Evolutionary conservation across 176 grass and related monocot species (phyloP), one percentile per base, ranked within the genome.

Genomic region (Zoysia pacifica): DNA sequence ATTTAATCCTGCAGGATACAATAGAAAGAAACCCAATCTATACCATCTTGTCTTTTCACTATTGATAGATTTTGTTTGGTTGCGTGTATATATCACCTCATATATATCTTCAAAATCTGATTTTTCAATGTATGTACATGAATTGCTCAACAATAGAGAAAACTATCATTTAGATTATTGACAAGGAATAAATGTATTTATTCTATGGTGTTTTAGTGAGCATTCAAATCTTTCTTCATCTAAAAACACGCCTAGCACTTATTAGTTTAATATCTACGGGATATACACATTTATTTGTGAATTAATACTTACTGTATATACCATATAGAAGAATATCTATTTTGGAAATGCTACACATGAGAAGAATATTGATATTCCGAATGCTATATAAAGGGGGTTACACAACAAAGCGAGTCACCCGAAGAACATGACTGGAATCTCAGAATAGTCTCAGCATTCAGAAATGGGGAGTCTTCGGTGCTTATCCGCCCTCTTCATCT

Each of bases 341-440:
- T 9, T 11, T 36, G 7, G 20, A 16, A 39, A 53, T 73, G 37
- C 37, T 52, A 67, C 28, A 28, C 28, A 28, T 28, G 28, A 5
- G 20, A 7, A 56, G 15, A 56, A 4, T 3, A 1, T 11, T 11
- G 59, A 11, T 36, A 9, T 11, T 36, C 3, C 59, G 9, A 39
- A 53, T 73, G 37, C 37, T 52, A 67, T 76, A 76, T 76, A 76
- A 73, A 54, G 39, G 15, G n/a, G 37, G 51, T 56, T 50, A 5
- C 9, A 14, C 6, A 60, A 4, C 56, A 3, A 60, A 60, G 69
- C 60, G 60, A 14, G 44, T 1, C 48, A 40, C 38, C 35, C 15
- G 36, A 4, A 18, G 14, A 73, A 56, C 10, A 2, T 42, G 50
- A 73, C 4, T 15, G 2, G 13, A 45, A 2, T 0, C 66, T 50